Evolutionary conservation across 164 flowering plant species (phyloP).

Genomic region (Magnolia officinalis): DNA sequence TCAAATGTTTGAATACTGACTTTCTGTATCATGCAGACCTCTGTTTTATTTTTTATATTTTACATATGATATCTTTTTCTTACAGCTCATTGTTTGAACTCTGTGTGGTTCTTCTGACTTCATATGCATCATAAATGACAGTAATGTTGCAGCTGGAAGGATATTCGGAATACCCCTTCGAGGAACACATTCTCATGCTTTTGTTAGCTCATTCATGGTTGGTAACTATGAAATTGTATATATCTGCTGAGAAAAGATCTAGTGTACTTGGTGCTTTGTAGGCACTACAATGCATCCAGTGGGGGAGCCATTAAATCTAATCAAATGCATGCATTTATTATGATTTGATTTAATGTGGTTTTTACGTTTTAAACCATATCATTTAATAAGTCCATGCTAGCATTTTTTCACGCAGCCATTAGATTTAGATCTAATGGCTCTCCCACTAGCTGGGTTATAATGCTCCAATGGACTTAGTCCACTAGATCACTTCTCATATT

Average conservation of each 20-base stretch:
- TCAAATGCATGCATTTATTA: neutral
- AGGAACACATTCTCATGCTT: constrained; percentile 99
- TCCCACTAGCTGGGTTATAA: neutral
- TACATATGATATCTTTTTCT: neutral
- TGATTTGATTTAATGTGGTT: neutral
- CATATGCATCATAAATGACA: constrained; percentile 23
- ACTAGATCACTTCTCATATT: neutral
- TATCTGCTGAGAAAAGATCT: too few relatives aligned
- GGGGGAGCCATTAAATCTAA: neutral
- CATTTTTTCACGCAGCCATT: neutral
- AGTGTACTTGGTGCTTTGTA: neutral
- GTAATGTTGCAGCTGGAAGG: constrained; percentile 94
- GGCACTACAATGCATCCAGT: neutral
- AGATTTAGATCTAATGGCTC: neutral
- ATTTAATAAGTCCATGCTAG: neutral
- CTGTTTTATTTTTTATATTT: too few relatives aligned
- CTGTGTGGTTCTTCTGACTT: neutral
- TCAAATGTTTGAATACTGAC: neutral
- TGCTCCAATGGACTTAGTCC: neutral
- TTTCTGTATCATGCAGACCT: neutral
- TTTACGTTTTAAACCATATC: neutral
- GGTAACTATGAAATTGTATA: constrained; percentile 16
- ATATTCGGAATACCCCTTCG: constrained; percentile 95
- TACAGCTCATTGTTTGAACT: neutral
- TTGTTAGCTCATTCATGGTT: constrained; percentile 98